Base-by-base conservation (phyloP, 495 filamentous ascomycete species). In the Talaromyces trachyspermus region DNA sequence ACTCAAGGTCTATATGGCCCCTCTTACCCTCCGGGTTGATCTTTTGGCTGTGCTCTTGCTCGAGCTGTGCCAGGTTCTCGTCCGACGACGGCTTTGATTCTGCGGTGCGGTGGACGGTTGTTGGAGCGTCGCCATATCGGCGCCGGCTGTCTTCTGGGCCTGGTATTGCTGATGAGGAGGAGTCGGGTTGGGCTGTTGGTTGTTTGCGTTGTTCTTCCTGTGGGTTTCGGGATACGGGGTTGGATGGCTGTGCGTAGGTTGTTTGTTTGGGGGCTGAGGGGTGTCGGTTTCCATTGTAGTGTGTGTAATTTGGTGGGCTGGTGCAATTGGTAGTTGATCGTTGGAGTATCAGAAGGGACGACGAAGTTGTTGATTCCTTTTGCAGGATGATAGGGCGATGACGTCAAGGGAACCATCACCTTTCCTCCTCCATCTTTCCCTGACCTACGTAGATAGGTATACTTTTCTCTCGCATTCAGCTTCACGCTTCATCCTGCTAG, bases 211-310 rank as follows among this genome's bases (percentile, higher is more conserved):
- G 64, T 51, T 84, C 79, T 3, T n/a, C n/a, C n/a, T 62, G 59
- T 7, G 69, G 62, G 12, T 55, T 69, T 18, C 73, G 74, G 1
- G 70, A 62, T 12, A 71, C 59, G 19, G 77, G 74, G 50, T 79
- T 80, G 35, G 56, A 58, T 42, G 63, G 53, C 46, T 72, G 69
- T 14, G 65, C 54, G 57, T 80, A 79, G 51, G 67, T 70, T 7
- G 69, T 66, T 58, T 69, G 43, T 45, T 72, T 74, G 38, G 76
- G 66, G 2, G 79, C 77, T 55, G 80, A 78, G 3, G 70, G 44
- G 50, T 59, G 14, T 59, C 54, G 17, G 70, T 61, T 42, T 67
- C 53, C 60, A 70, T 49, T 37, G 45, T 49, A 14, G 7, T 36
- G 32, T 17, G 10, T 5, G n/a, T 11, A 18, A 45, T 45, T 0